Base-by-base conservation (phyloP, 1,139 yeast species). In the Yamadazyma pseudoaaseri region DNA sequence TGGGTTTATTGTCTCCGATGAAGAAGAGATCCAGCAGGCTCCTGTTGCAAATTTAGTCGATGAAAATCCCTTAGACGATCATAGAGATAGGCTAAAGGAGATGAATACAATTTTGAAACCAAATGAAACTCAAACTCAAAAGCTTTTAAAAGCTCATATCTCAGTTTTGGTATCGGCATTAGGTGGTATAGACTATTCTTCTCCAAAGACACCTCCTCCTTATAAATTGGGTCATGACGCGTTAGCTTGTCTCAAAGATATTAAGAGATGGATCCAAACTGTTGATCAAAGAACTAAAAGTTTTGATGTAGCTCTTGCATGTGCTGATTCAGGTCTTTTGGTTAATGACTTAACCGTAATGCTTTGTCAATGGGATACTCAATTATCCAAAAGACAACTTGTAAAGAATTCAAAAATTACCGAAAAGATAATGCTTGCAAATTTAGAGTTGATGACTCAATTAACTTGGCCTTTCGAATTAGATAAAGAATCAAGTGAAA, bases 171-270 rank as follows among this genome's bases (percentile, higher is more conserved):
- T 83, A 4, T 74, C 92, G 2, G 92, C 96, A 0, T 63, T 87
- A 2, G 96, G 96, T 30, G 96, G 95, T 1, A 70, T 77, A 0
- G 95, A 86, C 54, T 71, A 78, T 34, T 58, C 83, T 0, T 53
- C 68, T 3, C 52, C 69, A 0, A 48, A 52, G 3, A 43, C 54
- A 3, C 70, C 76, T 1, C 57, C 60, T 1, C 80, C 82, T 0
- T 92, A 92, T 51, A 78, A 76, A 43, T 69, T 90, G 3, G 98
- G 98, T 8, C 90, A 84, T 45, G 97, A 92, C 53, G 96, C 97
- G 2, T 61, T 86, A 40, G 90, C 90, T 1, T 87, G 97, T 58
- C 62, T 92, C 23, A 83, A 86, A 48, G 98, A 92, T 60, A 60
- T 92, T 41, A 87, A 86, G 54, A 70, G 85, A 46, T 90, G 97